These are phyloP conservation scores for Trichoderma semiorbis DNA, from an alignment of 2,329 filamentous ascomycete genomes.

Conservation along the genomic window DNA sequence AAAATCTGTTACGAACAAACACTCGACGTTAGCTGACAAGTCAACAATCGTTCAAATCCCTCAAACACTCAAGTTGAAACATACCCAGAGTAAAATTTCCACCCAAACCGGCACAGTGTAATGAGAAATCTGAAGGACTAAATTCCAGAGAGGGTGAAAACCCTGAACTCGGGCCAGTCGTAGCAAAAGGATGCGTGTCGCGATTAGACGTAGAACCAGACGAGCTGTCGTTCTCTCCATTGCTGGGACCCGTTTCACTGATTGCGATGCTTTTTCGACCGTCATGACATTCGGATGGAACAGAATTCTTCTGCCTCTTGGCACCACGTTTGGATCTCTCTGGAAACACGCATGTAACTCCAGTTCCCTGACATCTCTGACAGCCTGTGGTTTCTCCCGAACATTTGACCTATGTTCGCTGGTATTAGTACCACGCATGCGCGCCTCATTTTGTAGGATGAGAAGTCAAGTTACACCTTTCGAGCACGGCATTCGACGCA, in stretches of 20 bases:
- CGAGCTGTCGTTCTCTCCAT: not conserved
- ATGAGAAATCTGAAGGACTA: not conserved
- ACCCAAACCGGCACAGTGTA: not conserved
- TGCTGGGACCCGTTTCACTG: not conserved
- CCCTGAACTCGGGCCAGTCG: not conserved
- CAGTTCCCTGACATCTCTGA: not conserved
- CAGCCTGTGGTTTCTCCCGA: conserved; percentile 3
- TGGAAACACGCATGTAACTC: not conserved
- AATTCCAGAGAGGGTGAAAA: not conserved
- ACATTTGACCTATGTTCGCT: not conserved
- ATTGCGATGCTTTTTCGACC: not conserved
- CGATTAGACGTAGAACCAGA: not conserved
- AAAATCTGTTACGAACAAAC: not conserved
- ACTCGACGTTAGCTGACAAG: not conserved
- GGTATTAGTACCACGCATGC: not conserved
- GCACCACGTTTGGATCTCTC: conserved; percentile 2
- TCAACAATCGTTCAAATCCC: not conserved
- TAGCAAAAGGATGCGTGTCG: not conserved
- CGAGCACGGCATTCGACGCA: conserved; percentile 3
- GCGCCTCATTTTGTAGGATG: not conserved
- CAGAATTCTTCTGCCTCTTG: conserved; percentile 10
- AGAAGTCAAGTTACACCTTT: not conserved
- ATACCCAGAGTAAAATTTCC: not conserved
- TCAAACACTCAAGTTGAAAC: not conserved
- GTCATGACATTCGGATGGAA: not conserved